Conservation (phyloP, 1,284 basidiomycete species). For the Ganoderma lucidum region DNA sequence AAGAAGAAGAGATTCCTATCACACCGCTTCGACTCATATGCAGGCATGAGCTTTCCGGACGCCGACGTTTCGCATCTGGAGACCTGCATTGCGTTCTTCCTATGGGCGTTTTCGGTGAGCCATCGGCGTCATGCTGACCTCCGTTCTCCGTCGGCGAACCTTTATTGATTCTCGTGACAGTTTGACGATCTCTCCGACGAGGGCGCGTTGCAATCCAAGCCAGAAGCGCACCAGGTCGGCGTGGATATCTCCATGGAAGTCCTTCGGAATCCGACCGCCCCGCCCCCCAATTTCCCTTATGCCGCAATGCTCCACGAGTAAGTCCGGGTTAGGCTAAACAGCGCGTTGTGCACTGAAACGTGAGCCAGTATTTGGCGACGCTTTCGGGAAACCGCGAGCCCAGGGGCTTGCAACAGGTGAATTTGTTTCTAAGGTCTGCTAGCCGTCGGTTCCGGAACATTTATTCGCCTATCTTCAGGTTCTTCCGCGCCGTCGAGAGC, state of each 20-base stretch:
- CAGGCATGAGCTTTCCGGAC: constrained; percentile 52
- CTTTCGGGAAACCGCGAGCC: constrained; percentile 47
- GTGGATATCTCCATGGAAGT: constrained; percentile 44
- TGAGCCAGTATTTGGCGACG: constrained; percentile 45
- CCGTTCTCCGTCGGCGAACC: neutral
- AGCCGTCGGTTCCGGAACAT: constrained; percentile 3
- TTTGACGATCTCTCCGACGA: constrained; percentile 54
- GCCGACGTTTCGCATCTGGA: constrained; percentile 50
- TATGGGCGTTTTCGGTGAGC: constrained; percentile 54
- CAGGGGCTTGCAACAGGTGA: constrained; percentile 46
- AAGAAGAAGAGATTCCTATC: constrained; percentile 34
- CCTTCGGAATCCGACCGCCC: constrained; percentile 40
- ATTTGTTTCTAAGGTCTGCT: constrained; percentile 3
- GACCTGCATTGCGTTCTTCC: constrained; percentile 53
- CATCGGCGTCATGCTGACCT: neutral
- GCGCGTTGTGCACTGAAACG: constrained; percentile 9
- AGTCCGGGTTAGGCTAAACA: constrained; percentile 22
- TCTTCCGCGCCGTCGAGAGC: constrained; percentile 47
- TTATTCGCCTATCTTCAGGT: constrained; percentile 37
- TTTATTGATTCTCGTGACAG: constrained; percentile 31
- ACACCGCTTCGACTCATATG: constrained; percentile 50
- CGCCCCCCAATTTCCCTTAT: constrained; percentile 47
- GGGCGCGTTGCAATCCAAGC: constrained; percentile 48
- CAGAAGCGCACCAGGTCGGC: constrained; percentile 48
- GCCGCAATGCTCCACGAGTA: constrained; percentile 54